Evolutionary conservation across 1,284 basidiomycete genomes (phyloP), one percentile per base, ranked within the genome.

Genomic region (Sanghuangporus sanghuang): DNA sequence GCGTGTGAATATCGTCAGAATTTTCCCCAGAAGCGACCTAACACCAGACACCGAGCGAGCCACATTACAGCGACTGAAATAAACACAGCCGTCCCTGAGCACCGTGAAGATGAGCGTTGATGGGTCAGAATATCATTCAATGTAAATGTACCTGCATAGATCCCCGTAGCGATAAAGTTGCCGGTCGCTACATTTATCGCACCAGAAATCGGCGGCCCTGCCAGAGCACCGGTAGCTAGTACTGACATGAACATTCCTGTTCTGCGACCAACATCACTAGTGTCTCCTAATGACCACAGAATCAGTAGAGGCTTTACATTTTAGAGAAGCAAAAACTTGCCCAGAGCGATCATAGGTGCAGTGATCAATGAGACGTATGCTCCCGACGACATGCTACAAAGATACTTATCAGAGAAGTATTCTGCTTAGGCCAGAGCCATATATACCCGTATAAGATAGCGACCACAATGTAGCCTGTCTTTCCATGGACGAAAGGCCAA

Each of bases 1-100:
- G 42, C 42, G 42, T 12, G 2, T 14, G 18, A 52, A 5, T 12
- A 42, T 44, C 39, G 11, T 40, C 39, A 79, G 64, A 78, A 74
- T 65, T 74, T 79, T 2, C 76, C 78, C 68, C 72, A 69, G 55
- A 75, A 59, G 7, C 71, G 70, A 16, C 72, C 63, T 36, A 80
- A 60, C 6, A 77, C 73, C 57, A 81, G 61, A 36, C 48, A 63
- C 16, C 48, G 32, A 1, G 74, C 69, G 8, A 74, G 16, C 42
- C 71, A 70, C 74, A 80, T 77, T 55, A 79, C 58, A 2, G 59
- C 70, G 7, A 80, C 76, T 0, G 70, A 59, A 56, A 66, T n/a
- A 27, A 66, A 21, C 21, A 66, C 46, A 44, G 59, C 59, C 40
- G 61, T 42, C 40, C 65, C 65, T 66, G 9, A 46, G 23, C 6